phyloP scores from a whole-genome alignment of 2,329 filamentous ascomycete species.

The Periconia sp. region DNA sequence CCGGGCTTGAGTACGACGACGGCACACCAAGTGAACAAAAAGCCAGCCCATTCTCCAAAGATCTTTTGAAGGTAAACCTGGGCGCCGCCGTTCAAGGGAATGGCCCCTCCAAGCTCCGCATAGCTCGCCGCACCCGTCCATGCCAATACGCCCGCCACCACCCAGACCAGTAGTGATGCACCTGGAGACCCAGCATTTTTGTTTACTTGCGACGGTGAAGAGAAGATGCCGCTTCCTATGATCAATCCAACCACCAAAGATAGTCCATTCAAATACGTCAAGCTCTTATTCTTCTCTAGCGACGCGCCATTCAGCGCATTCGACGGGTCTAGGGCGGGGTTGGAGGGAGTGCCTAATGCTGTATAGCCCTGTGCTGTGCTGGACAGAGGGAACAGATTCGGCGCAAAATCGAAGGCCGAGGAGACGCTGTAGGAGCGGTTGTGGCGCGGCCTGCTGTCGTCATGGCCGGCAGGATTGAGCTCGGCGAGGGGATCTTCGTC shows the following conservation, averaged over 20 bases:
- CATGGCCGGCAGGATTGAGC: slow-evolving; percentile 60
- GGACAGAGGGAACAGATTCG: slow-evolving; percentile 88
- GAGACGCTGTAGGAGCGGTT: slow-evolving; percentile 84
- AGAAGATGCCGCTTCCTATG: slow-evolving; percentile 96
- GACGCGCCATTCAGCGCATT: slow-evolving; percentile 74
- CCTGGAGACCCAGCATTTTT: slow-evolving; percentile 89
- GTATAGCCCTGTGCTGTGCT: slow-evolving; percentile 81
- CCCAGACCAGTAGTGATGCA: slow-evolving; percentile 89
- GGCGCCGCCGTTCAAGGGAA: slow-evolving; percentile 91
- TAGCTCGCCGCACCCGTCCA: slow-evolving; percentile 97
- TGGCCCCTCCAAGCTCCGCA: slow-evolving; percentile 92
- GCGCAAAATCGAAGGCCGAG: slow-evolving; percentile 94
- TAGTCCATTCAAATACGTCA: slow-evolving; percentile 93
- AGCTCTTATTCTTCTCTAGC: slow-evolving; percentile 91
- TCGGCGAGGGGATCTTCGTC: slow-evolving; percentile 77
- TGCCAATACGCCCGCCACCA: slow-evolving; percentile 85
- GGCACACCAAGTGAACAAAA: slow-evolving; percentile 95
- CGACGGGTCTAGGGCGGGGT: slow-evolving; percentile 58
- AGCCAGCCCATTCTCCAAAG: slow-evolving; percentile 90
- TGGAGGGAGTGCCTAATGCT: slow-evolving; percentile 78
- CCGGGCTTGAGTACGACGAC: slow-evolving; percentile 94
- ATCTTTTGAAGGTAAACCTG: slow-evolving; percentile 97
- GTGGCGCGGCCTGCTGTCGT: slow-evolving; percentile 49
- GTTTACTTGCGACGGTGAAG: slow-evolving; percentile 91
- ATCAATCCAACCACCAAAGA: slow-evolving; percentile 91